These are phyloP conservation scores for Chlorella ohadii DNA, from an alignment of 139 green algal genomes.

Conservation along the genomic window DNA sequence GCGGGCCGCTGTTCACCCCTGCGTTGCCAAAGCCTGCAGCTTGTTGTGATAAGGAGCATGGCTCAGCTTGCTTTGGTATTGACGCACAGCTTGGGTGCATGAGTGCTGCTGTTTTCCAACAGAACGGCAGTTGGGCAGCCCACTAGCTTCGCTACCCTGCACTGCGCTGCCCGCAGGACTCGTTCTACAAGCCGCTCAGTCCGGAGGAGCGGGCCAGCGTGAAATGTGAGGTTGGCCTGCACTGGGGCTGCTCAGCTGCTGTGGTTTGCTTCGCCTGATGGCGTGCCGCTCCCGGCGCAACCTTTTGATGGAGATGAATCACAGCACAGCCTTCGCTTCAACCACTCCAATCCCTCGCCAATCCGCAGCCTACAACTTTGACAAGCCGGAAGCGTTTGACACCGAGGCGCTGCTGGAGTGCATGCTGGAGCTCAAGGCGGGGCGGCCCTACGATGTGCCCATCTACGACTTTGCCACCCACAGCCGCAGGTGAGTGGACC, in stretches of 20 bases:
- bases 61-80: neutral
- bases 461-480: constrained; percentile 95
- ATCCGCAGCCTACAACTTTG: constrained; percentile 92
- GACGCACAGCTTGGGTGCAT: too few relatives aligned
- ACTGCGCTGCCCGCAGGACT: constrained; percentile 64
- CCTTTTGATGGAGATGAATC: too few relatives aligned
- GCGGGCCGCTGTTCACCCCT: neutral
- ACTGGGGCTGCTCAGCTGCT: neutral
- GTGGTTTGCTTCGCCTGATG: neutral
- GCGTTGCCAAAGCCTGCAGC: too few relatives aligned
- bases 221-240: constrained; percentile 6
- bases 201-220: constrained; percentile 74
- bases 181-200: constrained; percentile 90
- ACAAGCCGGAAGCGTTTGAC: constrained; percentile 93
- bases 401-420: constrained; percentile 70
- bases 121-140: too few relatives aligned
- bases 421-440: constrained; percentile 56
- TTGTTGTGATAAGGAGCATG: too few relatives aligned
- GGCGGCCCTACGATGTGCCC: constrained; percentile 78
- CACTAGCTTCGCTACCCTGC: too few relatives aligned
- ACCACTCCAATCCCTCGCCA: too few relatives aligned
- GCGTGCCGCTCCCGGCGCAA: too few relatives aligned
- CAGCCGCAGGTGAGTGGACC: constrained; percentile 55
- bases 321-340: too few relatives aligned
- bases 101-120: too few relatives aligned